Evolutionary conservation across 345 rosid species (phyloP).

Genomic region (Reutealis trisperma): DNA sequence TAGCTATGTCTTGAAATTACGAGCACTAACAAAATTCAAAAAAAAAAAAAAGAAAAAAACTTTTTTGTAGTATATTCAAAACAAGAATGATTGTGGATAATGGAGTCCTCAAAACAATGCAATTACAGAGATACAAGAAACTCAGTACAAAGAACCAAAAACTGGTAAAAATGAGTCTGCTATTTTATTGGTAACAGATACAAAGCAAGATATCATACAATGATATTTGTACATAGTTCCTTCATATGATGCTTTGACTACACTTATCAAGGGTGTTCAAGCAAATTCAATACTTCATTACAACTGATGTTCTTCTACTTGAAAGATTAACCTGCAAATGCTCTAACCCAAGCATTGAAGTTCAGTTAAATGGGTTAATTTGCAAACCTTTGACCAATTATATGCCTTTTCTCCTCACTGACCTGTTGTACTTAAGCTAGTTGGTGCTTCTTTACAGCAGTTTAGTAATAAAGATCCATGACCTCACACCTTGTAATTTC

Average conservation of each 20-base stretch:
- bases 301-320: background rate
- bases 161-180: no score
- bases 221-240: background rate
- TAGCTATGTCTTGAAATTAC: background rate
- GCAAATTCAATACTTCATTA: background rate
- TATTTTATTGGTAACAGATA: background rate
- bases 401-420: background rate
- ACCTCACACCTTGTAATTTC: constrained; percentile 4
- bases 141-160: background rate
- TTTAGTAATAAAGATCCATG: background rate
- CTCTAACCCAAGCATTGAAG: background rate
- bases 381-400: background rate
- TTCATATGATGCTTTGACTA: background rate
- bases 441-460: constrained; percentile 10
- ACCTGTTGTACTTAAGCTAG: constrained; percentile 3
- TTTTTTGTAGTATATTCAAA: no score
- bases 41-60: background rate
- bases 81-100: background rate
- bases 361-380: background rate
- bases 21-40: background rate
- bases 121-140: no score
- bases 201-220: background rate
- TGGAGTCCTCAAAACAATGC: background rate
- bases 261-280: background rate
- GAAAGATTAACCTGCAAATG: background rate